Conservation (phyloP, 805 yeast genomes). For the Aciculoconidium aculeatum region DNA sequence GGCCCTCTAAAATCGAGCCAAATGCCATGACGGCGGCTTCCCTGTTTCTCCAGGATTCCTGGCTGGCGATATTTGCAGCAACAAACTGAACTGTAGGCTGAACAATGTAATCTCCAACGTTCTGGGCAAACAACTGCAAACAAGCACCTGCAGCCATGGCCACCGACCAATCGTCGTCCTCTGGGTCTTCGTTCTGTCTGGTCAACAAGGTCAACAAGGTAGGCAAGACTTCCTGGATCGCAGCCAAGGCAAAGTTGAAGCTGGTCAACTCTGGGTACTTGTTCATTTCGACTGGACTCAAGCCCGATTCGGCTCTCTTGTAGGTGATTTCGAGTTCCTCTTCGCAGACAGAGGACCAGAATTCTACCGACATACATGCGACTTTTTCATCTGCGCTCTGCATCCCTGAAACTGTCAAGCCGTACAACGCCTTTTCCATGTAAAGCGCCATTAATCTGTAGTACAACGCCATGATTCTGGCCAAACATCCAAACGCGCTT, state of each 20-base stretch:
- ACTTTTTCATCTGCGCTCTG: constrained; percentile 77
- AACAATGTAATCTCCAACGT: constrained; percentile 80
- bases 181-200: constrained; percentile 87
- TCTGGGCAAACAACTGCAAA: constrained; percentile 86
- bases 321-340: constrained; percentile 80
- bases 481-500: constrained; percentile 92
- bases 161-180: constrained; percentile 96
- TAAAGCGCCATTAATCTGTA: constrained; percentile 87
- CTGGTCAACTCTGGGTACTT: constrained; percentile 41
- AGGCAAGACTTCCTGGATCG: constrained; percentile 82
- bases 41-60: constrained; percentile 67
- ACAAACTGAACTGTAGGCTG: constrained; percentile 83
- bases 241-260: constrained; percentile 80
- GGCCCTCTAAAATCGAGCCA: constrained; percentile 95
- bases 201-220: constrained; percentile 74
- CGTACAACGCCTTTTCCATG: constrained; percentile 95
- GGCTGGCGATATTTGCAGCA: constrained; percentile 55
- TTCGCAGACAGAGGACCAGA: constrained; percentile 99
- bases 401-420: constrained; percentile 89
- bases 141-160: constrained; percentile 99
- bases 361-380: constrained; percentile 97
- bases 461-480: constrained; percentile 85
- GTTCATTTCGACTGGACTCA: constrained; percentile 27
- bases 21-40: constrained; percentile 99
- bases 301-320: constrained; percentile 58